These are phyloP conservation scores for Paramecium sonneborni DNA, from an alignment of 73 alveolate species.

Conservation along the genomic window DNA sequence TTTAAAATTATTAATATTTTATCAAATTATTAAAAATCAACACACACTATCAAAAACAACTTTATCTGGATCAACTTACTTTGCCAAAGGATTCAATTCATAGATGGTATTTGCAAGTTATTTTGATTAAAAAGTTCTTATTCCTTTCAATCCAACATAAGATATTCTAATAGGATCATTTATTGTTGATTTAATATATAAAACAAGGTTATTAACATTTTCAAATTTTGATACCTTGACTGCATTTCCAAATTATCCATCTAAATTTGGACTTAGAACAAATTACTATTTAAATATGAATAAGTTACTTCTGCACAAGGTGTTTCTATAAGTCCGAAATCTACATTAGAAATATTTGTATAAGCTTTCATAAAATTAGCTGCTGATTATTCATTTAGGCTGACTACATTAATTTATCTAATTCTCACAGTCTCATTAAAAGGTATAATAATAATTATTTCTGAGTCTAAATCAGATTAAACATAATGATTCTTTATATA, in stretches of 20 bases:
- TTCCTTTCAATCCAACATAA: conserved; percentile 13
- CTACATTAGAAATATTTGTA: conserved; percentile 5
- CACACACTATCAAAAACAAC: conserved; percentile 16
- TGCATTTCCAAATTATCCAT: conserved; percentile 27
- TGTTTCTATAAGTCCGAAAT: conserved; percentile 9
- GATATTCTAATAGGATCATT: conserved; percentile 56
- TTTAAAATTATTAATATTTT: not conserved
- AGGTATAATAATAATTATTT: conserved; percentile 13
- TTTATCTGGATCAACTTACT: conserved; percentile 46
- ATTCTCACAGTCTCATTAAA: conserved; percentile 48
- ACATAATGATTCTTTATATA: not conserved
- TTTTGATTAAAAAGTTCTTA: conserved; percentile 8
- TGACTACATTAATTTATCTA: not conserved
- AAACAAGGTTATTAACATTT: conserved; percentile 20
- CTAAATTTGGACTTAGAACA: conserved; percentile 52
- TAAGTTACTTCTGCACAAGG: not conserved
- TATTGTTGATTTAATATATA: conserved; percentile 8
- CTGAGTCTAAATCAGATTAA: conserved; percentile 44
- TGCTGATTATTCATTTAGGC: not conserved
- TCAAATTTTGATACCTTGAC: conserved; percentile 42
- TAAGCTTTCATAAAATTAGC: conserved; percentile 42
- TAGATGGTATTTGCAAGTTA: conserved; percentile 36
- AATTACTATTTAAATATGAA: no score
- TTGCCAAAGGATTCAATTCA: conserved; percentile 40
- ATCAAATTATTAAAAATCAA: not conserved